Evolutionary conservation across 164 flowering plant species (phyloP).

Genomic region (Liquidambar formosana): DNA sequence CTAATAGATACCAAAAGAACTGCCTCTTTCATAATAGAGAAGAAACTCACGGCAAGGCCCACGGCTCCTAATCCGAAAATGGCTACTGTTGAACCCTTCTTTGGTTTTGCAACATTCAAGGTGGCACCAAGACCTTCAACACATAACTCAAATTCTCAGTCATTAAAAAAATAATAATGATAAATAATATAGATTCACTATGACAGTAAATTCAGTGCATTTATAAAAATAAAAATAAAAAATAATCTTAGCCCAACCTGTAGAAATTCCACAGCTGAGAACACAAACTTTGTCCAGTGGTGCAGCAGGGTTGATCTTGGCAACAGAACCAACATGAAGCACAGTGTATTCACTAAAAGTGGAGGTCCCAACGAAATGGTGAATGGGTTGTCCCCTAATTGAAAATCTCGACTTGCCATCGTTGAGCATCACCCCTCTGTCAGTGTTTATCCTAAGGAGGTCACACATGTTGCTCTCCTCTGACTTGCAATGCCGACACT

Average conservation of each 20-base stretch:
- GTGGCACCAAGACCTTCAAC: conserved; percentile 69
- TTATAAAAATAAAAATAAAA: too few species aligned
- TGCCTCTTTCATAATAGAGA: neutral
- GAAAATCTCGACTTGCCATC: conserved; percentile 65
- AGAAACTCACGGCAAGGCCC: conserved; percentile 59
- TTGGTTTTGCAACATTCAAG: conserved; percentile 64
- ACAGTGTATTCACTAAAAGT: conserved; percentile 68
- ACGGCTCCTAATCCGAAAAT: conserved; percentile 70
- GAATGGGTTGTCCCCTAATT: conserved; percentile 59
- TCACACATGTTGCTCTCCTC: conserved; percentile 77
- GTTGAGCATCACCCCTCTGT: conserved; percentile 59
- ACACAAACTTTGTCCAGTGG: conserved; percentile 67
- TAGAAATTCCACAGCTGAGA: conserved; percentile 65
- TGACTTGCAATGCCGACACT: conserved; percentile 59
- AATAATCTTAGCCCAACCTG: conserved; percentile 33
- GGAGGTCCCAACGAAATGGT: conserved; percentile 64
- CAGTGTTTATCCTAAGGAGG: conserved; percentile 64
- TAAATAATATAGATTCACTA: too few species aligned
- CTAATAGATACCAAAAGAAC: neutral
- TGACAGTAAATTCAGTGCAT: too few species aligned
- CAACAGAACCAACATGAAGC: conserved; percentile 52
- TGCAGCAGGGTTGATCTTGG: conserved; percentile 61
- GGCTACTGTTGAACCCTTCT: conserved; percentile 52
- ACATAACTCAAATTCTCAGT: neutral
- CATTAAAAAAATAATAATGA: neutral